Base-by-base conservation (phyloP, 441 rosid species). In the Mallotus repandus region DNA sequence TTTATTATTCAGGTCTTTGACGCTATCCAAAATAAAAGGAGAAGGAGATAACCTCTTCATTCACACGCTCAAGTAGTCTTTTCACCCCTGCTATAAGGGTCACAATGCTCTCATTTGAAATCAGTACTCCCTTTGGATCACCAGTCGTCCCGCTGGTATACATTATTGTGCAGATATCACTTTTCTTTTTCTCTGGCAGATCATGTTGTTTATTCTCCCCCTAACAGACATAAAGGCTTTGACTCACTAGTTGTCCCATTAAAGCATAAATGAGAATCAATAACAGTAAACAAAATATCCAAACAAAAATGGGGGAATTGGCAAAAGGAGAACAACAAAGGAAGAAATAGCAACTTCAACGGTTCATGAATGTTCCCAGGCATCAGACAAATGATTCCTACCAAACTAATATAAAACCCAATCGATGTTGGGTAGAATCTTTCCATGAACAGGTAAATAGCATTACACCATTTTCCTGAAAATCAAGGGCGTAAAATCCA, bases 81-180 rank as follows among this genome's bases (percentile, higher is more conserved):
- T 79, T 86, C 53, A 93, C 96, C 45, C 98, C 98, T 41, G 91
- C 88, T 74, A 91, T 77, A 63, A 92, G 78, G 66, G 89, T 79
- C 76, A 96, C 89, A 74, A 96, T 93, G 83, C 85, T 89, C 8
- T 91, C 92, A 74, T 96, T 96, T 76, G 99, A 96, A 79, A 96
- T 81, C 86, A 96, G 7, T 41, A 96, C 98, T 80, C 99, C 99
- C 80, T 92, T 96, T n/a, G 99, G 99, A 74, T 96, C 97, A 77
- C 97, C 98, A 68, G 99, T 93, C 69, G 99, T 96, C 76, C 99
- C 99, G 12, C 99, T 93, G 9, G 99, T 96, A 76, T 96, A 96
- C 99, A 93, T 96, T 54, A 93, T 91, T 5, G 98, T 96, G 81
- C 97, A 93, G 63, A 96, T 92, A 73, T 93, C 97, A 54, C 80